Conservation (phyloP, 2,329 filamentous ascomycete species). For the Neonectria punicea region DNA sequence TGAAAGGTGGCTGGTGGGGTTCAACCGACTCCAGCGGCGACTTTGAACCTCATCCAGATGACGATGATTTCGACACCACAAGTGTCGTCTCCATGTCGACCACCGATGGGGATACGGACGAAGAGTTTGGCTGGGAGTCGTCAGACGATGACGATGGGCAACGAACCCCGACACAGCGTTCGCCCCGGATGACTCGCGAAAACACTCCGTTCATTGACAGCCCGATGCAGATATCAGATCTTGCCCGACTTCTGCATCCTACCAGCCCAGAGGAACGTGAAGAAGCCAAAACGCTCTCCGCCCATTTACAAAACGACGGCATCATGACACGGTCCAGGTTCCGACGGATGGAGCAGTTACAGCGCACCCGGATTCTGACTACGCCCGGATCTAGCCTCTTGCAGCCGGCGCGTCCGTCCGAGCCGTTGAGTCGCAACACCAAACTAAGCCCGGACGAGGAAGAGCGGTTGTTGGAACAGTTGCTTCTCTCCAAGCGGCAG, state of each 20-base stretch:
- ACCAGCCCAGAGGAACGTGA: slow-evolving; percentile 79
- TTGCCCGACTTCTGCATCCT: slow-evolving; percentile 86
- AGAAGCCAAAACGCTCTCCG: slow-evolving; percentile 83
- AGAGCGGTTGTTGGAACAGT: slow-evolving; percentile 68
- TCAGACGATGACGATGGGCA: slow-evolving; percentile 61
- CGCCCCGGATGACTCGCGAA: slow-evolving; percentile 60
- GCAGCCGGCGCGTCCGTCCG: slow-evolving; percentile 24
- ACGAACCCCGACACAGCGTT: slow-evolving; percentile 78
- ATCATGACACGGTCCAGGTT: slow-evolving; percentile 87
- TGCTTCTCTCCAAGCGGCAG: slow-evolving; percentile 64
- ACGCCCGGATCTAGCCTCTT: slow-evolving; percentile 41
- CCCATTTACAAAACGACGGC: slow-evolving; percentile 76
- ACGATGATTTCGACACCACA: slow-evolving; percentile 77
- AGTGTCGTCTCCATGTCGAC: slow-evolving; percentile 76
- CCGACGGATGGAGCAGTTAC: slow-evolving; percentile 72
- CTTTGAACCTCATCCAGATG: slow-evolving; percentile 68
- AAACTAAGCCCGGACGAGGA: slow-evolving; percentile 68
- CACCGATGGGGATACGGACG: slow-evolving; percentile 55
- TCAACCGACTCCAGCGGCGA: slow-evolving; percentile 83
- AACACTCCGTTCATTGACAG: slow-evolving; percentile 69
- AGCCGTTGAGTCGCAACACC: slow-evolving; percentile 36
- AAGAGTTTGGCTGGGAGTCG: slow-evolving; percentile 61
- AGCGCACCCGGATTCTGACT: slow-evolving; percentile 72
- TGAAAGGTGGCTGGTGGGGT: slow-evolving; percentile 85
- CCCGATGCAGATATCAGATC: slow-evolving; percentile 71